Percentiles rank a stretch among this genome's conserved stretches.
These are phyloP conservation scores for Penicillium frequentans DNA, from an alignment of 2,329 filamentous ascomycete species.

Conservation along the genomic window DNA sequence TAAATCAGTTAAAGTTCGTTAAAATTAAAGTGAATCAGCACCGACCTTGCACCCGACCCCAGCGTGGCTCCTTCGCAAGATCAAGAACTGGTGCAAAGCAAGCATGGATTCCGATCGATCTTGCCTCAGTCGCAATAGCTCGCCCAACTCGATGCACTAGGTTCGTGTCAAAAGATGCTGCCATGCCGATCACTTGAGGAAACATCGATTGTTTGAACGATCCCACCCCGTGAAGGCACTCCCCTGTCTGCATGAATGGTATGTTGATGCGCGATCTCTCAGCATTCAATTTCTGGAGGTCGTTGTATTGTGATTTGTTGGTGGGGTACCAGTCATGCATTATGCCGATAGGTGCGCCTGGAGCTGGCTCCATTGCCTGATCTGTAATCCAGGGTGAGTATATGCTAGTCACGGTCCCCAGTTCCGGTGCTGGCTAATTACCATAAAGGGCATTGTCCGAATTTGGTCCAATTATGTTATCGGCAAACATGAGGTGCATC, in stretches of 20 bases:
- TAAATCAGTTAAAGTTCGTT: too few relatives aligned
- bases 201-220: conserved; percentile 50
- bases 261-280: conserved; percentile 41
- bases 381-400: conserved; percentile 13
- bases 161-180: conserved; percentile 45
- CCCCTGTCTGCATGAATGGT: conserved; percentile 45
- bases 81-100: conserved; percentile 49
- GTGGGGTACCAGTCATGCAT: conserved; percentile 49
- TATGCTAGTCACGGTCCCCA: not conserved
- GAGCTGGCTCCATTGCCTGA: conserved; percentile 37
- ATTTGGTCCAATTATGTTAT: conserved; percentile 42
- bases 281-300: conserved; percentile 40
- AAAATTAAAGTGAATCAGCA: too few relatives aligned
- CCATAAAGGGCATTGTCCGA: conserved; percentile 43
- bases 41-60: conserved; percentile 45
- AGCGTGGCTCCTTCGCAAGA: conserved; percentile 46
- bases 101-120: conserved; percentile 48
- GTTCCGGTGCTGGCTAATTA: not conserved
- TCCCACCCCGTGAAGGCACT: conserved; percentile 48
- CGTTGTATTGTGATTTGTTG: conserved; percentile 46
- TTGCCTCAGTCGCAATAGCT: conserved; percentile 46
- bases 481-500: conserved; percentile 47
- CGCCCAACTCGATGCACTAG: conserved; percentile 44
- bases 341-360: conserved; percentile 41
- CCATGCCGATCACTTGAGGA: conserved; percentile 44